These are phyloP conservation scores for Globisporangium solare DNA, from an alignment of 352 stramenopile species.

Conservation along the genomic window DNA sequence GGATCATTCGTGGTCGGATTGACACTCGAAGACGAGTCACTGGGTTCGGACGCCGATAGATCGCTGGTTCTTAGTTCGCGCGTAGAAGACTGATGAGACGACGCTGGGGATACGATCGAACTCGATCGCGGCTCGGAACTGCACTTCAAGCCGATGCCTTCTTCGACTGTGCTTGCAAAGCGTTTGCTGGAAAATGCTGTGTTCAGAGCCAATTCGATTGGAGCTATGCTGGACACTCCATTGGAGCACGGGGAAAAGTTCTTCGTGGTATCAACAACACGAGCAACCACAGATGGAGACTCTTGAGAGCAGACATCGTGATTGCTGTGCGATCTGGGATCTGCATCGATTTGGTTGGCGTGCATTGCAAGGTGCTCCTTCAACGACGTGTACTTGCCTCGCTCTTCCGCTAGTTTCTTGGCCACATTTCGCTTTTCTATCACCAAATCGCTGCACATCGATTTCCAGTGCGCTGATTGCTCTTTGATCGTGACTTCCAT, in stretches of 20 bases:
- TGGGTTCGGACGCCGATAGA: slow-evolving; percentile 1
- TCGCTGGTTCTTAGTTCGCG: slow-evolving; percentile 4
- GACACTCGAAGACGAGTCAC: neutral
- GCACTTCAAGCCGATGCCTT: neutral
- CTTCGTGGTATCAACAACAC: no score
- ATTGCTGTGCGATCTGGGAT: neutral
- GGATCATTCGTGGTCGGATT: slow-evolving; percentile 8
- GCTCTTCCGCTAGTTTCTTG: slow-evolving; percentile 40
- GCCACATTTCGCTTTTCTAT: slow-evolving; percentile 36
- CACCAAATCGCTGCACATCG: slow-evolving; percentile 39
- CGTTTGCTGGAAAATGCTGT: neutral
- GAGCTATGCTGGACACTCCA: neutral
- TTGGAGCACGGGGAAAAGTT: neutral
- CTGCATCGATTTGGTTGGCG: neutral
- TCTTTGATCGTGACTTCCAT: slow-evolving; percentile 35
- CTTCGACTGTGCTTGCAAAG: neutral
- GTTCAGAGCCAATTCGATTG: neutral
- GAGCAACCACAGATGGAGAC: neutral
- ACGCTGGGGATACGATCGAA: neutral
- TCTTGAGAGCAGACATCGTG: neutral
- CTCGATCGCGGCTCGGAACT: neutral
- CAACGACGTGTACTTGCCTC: slow-evolving; percentile 36
- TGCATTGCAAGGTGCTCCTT: slow-evolving; percentile 32
- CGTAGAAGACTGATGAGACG: neutral
- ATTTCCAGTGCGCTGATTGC: slow-evolving; percentile 36